phyloP scores from a whole-genome alignment of 495 filamentous ascomycete genomes.

The Xylaria palmicola region DNA sequence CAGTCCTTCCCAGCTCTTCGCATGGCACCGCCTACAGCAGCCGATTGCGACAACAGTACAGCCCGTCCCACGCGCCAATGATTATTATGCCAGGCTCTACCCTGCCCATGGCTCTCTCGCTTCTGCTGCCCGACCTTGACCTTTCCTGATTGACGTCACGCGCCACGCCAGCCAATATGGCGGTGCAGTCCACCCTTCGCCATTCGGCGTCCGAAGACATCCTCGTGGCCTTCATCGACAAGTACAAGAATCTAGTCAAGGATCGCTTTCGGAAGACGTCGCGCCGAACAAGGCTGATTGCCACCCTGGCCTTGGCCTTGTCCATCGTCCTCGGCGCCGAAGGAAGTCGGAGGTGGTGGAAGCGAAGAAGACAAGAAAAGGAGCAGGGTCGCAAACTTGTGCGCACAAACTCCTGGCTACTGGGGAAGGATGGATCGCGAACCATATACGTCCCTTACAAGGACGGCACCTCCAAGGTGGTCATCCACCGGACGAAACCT shows the following conservation, averaged over 20 bases:
- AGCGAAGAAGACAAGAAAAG: conserved; percentile 66
- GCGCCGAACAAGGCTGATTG: conserved; percentile 66
- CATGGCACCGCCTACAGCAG: neutral
- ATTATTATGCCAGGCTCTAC: conserved; percentile 9
- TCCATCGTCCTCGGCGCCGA: conserved; percentile 75
- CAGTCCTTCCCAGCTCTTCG: neutral
- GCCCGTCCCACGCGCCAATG: neutral
- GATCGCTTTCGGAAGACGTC: conserved; percentile 61
- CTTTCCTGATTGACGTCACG: conserved; percentile 25
- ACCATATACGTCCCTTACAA: conserved; percentile 94
- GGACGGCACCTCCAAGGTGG: conserved; percentile 81
- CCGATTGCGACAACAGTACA: neutral
- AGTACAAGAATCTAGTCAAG: conserved; percentile 63
- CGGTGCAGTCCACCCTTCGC: conserved; percentile 81
- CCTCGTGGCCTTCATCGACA: conserved; percentile 63
- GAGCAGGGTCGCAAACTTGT: conserved; percentile 76
- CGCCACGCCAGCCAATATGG: conserved; percentile 54
- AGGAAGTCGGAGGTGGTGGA: conserved; percentile 73
- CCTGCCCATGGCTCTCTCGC: conserved; percentile 8
- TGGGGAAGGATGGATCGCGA: conserved; percentile 89
- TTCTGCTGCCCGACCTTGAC: conserved; percentile 11
- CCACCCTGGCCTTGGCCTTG: conserved; percentile 68
- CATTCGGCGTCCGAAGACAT: conserved; percentile 63
- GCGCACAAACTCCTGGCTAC: conserved; percentile 86
- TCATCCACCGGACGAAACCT: conserved; percentile 87